Percentiles rank a stretch among this genome's conserved stretches.
These are phyloP conservation scores for Fonsecaea multimorphosa DNA, from an alignment of 2,329 filamentous ascomycete genomes.

Conservation along the genomic window DNA sequence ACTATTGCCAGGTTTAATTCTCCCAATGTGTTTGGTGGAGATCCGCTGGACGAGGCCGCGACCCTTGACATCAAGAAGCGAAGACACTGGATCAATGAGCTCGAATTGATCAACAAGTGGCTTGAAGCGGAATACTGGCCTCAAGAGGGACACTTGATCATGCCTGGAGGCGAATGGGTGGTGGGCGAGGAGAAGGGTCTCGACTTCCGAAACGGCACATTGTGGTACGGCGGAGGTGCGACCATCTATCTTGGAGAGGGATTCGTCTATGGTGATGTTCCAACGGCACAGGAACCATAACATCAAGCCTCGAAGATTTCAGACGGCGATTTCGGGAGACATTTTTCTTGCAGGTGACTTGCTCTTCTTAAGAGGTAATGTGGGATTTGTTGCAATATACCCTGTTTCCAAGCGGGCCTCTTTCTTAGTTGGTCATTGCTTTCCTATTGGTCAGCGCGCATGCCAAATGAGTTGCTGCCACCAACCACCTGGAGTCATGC, in stretches of 20 bases:
- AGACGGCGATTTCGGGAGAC: background rate
- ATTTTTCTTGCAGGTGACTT: background rate
- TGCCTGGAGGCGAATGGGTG: slow-evolving; percentile 73
- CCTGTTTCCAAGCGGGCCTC: background rate
- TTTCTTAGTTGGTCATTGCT: background rate
- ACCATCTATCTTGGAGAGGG: slow-evolving; percentile 62
- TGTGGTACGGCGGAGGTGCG: slow-evolving; percentile 89
- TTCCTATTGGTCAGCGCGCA: background rate
- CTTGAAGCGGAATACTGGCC: slow-evolving; percentile 75
- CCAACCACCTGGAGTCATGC: too few species aligned
- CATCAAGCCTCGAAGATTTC: background rate
- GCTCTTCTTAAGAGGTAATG: slow-evolving; percentile 1
- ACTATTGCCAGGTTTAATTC: slow-evolving; percentile 82
- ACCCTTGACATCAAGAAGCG: slow-evolving; percentile 61
- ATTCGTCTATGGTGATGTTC: slow-evolving; percentile 24
- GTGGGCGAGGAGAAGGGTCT: slow-evolving; percentile 86
- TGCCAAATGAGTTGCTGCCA: background rate
- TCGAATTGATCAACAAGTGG: slow-evolving; percentile 80
- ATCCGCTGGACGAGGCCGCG: slow-evolving; percentile 48
- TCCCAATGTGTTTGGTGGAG: slow-evolving; percentile 61
- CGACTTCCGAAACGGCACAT: slow-evolving; percentile 72
- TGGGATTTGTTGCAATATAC: background rate
- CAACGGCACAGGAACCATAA: background rate
- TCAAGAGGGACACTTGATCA: slow-evolving; percentile 46
- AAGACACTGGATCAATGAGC: slow-evolving; percentile 67